Evolutionary conservation across 768 basidiomycete species (phyloP).

Genomic region (Gautieria morchelliformis): DNA sequence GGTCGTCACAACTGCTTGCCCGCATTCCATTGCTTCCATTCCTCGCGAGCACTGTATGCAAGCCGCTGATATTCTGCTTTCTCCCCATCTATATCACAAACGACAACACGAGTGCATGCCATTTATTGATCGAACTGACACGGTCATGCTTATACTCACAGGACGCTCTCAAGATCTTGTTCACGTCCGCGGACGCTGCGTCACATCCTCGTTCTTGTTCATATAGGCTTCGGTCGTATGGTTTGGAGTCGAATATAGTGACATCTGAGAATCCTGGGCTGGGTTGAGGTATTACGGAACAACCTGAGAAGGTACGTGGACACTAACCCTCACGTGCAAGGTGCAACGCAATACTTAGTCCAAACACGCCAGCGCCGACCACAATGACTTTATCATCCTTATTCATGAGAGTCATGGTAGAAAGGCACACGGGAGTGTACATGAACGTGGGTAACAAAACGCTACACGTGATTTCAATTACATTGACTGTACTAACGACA

Average conservation of each 20-base stretch:
- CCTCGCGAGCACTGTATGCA: neutral
- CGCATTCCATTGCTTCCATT: neutral
- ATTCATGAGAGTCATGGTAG: neutral
- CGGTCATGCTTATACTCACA: neutral
- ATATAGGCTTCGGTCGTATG: neutral
- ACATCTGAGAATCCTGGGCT: neutral
- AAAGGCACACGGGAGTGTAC: too few relatives aligned
- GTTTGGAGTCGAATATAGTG: neutral
- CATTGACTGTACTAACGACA: too few relatives aligned
- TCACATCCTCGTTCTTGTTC: neutral
- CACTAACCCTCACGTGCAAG: neutral
- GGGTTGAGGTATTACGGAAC: neutral
- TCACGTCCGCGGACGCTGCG: neutral
- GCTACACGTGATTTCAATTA: too few relatives aligned
- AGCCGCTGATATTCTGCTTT: neutral
- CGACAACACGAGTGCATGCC: neutral
- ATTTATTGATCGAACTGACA: neutral
- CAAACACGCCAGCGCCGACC: neutral
- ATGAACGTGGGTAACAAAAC: neutral
- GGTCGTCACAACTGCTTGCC: neutral
- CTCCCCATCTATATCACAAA: neutral
- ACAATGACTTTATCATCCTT: neutral
- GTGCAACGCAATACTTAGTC: neutral
- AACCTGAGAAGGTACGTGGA: neutral
- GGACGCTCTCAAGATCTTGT: neutral